phyloP scores from a whole-genome alignment of 164 flowering plant genomes.

The Taxillus chinensis region DNA sequence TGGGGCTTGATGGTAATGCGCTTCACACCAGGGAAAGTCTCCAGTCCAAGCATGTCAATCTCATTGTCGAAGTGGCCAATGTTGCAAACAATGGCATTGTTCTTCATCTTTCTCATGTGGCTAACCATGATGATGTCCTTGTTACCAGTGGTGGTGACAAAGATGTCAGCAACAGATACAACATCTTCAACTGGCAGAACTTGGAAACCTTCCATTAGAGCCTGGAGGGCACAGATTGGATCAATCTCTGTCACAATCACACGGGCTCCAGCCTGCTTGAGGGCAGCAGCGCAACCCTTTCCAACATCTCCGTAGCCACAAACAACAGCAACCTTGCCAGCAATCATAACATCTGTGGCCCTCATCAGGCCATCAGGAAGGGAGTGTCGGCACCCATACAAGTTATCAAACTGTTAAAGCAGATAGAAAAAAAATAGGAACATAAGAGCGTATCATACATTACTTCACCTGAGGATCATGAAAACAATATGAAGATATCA shows the following conservation, averaged over 20 bases:
- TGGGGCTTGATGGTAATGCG: constrained; percentile 82
- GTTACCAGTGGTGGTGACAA: constrained; percentile 80
- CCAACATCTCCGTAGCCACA: constrained; percentile 75
- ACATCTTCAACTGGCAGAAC: constrained; percentile 50
- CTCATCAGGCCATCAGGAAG: constrained; percentile 81
- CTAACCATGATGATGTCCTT: constrained; percentile 70
- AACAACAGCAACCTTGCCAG: constrained; percentile 61
- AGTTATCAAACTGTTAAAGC: constrained; percentile 51
- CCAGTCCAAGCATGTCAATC: constrained; percentile 66
- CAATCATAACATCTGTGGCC: constrained; percentile 77
- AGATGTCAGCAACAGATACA: constrained; percentile 56
- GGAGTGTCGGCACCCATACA: constrained; percentile 85
- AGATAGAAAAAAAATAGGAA: background rate
- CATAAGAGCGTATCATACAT: too few species aligned
- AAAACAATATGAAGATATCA: too few species aligned
- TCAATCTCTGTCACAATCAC: constrained; percentile 72
- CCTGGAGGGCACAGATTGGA: constrained; percentile 76
- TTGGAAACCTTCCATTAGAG: constrained; percentile 66
- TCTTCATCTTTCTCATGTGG: constrained; percentile 80
- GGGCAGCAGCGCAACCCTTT: constrained; percentile 68
- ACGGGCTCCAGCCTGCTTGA: constrained; percentile 66
- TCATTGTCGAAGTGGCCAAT: constrained; percentile 80
- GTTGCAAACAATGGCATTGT: constrained; percentile 81
- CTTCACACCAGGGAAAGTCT: constrained; percentile 68
- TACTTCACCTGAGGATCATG: too few species aligned